Evolutionary conservation across 1,139 yeast species (phyloP).

Genomic region (Trichomonascaceae sp.): DNA sequence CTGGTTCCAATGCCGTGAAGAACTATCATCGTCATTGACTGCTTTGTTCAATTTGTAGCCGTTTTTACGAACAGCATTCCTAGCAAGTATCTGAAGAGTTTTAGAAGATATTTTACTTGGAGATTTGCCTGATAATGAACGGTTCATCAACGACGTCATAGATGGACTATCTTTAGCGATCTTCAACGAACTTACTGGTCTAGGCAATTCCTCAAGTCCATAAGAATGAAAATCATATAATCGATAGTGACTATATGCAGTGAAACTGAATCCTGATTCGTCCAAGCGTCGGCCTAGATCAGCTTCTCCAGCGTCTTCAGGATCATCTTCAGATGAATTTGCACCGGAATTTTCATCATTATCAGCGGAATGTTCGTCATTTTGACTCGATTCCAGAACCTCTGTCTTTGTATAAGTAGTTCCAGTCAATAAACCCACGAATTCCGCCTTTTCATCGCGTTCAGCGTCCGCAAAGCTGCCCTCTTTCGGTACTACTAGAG

Average conservation of each 20-base stretch:
- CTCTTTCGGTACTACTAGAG: neutral
- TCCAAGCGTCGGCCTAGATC: neutral
- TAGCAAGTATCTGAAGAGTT: neutral
- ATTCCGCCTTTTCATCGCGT: neutral
- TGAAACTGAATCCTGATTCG: neutral
- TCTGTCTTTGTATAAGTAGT: neutral
- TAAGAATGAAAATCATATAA: constrained; percentile 7
- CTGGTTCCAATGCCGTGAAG: neutral
- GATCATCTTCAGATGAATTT: neutral
- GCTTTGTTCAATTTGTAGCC: neutral
- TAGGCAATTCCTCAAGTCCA: constrained; percentile 12
- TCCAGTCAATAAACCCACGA: constrained; percentile 3
- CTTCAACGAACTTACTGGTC: constrained; percentile 8
- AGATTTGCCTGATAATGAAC: neutral
- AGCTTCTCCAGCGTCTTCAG: constrained; percentile 1
- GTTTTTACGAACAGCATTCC: neutral
- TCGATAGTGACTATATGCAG: neutral
- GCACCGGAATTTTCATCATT: neutral
- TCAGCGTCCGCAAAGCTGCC: neutral
- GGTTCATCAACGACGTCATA: constrained; percentile 3
- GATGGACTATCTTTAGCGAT: constrained; percentile 7
- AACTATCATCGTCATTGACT: neutral
- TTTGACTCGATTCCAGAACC: neutral
- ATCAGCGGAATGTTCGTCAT: neutral
- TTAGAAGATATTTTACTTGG: neutral